These are phyloP conservation scores for Trichopus zeylanicus DNA, from an alignment of 116 monocot genomes.

Conservation along the genomic window DNA sequence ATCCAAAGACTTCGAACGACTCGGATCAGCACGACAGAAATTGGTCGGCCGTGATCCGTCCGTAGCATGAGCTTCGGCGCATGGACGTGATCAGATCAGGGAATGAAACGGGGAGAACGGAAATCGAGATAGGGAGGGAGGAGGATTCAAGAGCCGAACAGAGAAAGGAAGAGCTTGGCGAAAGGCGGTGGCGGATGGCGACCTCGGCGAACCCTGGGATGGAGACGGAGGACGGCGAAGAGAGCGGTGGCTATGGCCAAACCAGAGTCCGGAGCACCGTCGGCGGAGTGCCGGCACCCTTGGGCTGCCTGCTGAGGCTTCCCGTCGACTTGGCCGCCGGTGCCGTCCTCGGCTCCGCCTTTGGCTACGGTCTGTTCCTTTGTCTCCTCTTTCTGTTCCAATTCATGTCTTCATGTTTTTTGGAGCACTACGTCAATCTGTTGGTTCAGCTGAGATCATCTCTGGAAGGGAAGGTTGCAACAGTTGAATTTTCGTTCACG, in stretches of 20 bases:
- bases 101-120: no score
- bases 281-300: neutral
- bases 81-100: no score
- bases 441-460: neutral
- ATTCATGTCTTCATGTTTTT: neutral
- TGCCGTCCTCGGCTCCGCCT: neutral
- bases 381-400: neutral
- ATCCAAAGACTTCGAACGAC: no score
- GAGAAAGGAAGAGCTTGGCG: neutral
- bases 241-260: neutral
- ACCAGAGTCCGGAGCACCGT: neutral
- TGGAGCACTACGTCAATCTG: slow-evolving; percentile 11
- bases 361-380: neutral
- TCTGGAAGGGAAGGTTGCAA: no score
- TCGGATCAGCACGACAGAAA: no score
- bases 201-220: neutral
- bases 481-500: no score
- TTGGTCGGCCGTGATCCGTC: no score
- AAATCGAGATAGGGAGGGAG: neutral
- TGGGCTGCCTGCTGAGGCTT: neutral
- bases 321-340: neutral
- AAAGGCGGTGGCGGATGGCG: neutral
- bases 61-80: no score
- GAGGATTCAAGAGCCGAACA: neutral
- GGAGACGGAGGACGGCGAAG: neutral